Conservation (phyloP, 495 filamentous ascomycete genomes). For the Neurospora sp. region DNA sequence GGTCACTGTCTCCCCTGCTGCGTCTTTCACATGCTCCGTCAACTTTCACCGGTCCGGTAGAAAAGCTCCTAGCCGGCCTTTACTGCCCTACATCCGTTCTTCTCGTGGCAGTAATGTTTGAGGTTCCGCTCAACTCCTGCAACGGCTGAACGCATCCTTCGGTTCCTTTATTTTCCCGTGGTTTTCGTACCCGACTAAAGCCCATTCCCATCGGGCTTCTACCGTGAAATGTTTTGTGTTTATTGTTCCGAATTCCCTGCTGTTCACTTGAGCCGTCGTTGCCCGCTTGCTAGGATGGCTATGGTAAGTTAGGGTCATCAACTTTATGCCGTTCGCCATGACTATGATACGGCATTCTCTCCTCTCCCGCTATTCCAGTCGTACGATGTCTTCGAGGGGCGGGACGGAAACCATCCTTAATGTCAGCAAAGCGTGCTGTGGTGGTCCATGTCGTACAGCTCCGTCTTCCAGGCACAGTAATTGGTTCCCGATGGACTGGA, state of each 20-base stretch:
- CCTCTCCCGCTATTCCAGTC: neutral
- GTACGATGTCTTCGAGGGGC: neutral
- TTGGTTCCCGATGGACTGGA: neutral
- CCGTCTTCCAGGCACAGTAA: neutral
- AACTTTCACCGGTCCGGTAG: neutral
- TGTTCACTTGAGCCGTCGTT: neutral
- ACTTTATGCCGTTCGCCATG: neutral
- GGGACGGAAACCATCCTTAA: neutral
- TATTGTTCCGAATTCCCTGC: neutral
- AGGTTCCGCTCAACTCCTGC: neutral
- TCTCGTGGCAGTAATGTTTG: neutral
- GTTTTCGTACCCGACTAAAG: neutral
- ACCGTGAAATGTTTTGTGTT: neutral
- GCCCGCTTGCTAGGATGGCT: neutral
- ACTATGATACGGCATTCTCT: neutral
- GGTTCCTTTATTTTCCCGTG: neutral
- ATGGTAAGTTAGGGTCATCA: neutral
- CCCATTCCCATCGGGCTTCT: neutral
- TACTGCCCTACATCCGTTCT: neutral
- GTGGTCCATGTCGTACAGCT: neutral
- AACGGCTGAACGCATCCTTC: neutral
- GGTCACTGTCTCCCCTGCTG: neutral
- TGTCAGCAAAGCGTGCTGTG: neutral
- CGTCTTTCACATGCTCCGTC: neutral
- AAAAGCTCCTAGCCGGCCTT: neutral